Base-by-base conservation (phyloP, 805 yeast species). In the Pichia eremophila region DNA sequence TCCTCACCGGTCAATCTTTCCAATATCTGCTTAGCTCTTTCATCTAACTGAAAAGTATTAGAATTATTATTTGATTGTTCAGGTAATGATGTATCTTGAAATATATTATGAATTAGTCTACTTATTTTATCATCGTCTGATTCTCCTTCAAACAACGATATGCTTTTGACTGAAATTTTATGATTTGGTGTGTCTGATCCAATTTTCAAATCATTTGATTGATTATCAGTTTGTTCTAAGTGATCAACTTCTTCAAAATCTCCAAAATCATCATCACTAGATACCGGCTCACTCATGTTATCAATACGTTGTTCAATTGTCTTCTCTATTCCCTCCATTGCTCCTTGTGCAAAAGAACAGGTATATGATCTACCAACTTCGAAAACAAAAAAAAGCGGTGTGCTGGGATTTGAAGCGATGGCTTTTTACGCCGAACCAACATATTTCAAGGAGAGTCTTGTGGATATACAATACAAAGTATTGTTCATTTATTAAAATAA, bases 1-100 rank as follows among this genome's bases (percentile, higher is more conserved):
- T 61, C 61, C 2, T 55, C 47, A 5, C 37, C 12, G 3, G 36
- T 27, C 17, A 65, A 48, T 38, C 62, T 52, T 11, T 51, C 45
- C 44, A 56, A 59, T 8, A 64, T 52, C 15, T 52, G 53, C 7
- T 34, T 27, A 25, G 62, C 55, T 50, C 69, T 50, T 14, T 56
- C 60, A 36, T 54, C 51, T 36, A 65, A 45, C 9, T 46, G 32
- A 27, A 54, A 54, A 15, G 14, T 27, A 9, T n/a, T 11, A 27
- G 6, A 3, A 28, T 22, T 22, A 5, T 22, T 22, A 22, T 22
- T 5, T 5, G 25, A 22, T 22, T 22, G 25, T 22, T 22, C 25
- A 22, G 25, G 25, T 22, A 12, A 8, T 29, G 27, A 15, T 28
- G 29, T 7, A 12, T 15, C 38, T 3, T 36, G 15, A 15, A 58